Base-by-base conservation (phyloP, 1,284 basidiomycete genomes). In the Thecaphora frezii region DNA sequence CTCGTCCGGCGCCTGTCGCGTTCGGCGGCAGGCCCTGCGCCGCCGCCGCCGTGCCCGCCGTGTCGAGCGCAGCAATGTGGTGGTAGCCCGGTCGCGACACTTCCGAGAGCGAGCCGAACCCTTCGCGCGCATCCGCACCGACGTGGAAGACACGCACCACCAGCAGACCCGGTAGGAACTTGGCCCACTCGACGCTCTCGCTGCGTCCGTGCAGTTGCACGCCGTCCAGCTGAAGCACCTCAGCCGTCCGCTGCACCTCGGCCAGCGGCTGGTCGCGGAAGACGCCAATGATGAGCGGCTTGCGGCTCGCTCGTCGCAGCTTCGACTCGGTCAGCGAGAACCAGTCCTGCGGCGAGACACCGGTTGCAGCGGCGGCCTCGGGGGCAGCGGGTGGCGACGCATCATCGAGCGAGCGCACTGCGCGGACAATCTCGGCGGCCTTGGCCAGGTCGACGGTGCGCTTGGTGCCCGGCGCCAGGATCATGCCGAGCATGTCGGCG, bases 401-500 rank as follows among this genome's bases (percentile, higher is more conserved):
- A 36, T 37, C 37, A 18, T 56, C 52, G 2, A 64, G 51, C 13
- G 66, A 58, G 9, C 71, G 71, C 10, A 78, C 75, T 12, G 62
- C 69, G 3, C 38, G 37, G 47, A 74, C 56, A 44, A 78, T 76
- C 54, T 73, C 67, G 1, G 45, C 48, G 12, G 76, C 76, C 37
- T 58, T 33, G 0, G 54, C 54, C 14, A 66, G 50, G 14, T 44
- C 36, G 2, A 77, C 64, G 10, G 70, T 72, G 16, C 76, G 64
- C 55, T 66, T 73, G 21, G 75, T 78, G 14, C 69, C 69, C 3
- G 66, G 67, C 14, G 72, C 75, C 3, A 78, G 64, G 49, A 78
- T 78, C 60, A 78, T 73, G n/a, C 76, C 76, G 10, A 78, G 51
- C 58, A 78, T 54, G 48, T 77, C 71, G 1, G 76, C 73, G 24